Base-by-base conservation (phyloP, 2,329 filamentous ascomycete genomes). In the Fusarium sp. region DNA sequence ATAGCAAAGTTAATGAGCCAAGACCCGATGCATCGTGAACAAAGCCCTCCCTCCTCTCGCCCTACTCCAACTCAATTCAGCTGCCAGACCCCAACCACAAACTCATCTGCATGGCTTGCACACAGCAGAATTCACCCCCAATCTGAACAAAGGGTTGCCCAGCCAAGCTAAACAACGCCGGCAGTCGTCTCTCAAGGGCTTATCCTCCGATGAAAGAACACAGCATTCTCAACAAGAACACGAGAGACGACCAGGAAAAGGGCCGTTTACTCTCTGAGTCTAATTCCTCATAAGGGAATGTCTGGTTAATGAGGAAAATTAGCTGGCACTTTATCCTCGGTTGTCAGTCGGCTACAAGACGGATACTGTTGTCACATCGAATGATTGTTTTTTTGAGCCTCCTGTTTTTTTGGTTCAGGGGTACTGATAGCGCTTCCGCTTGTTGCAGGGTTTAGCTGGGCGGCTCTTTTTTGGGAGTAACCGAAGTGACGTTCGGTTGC, bases 241-340 rank as follows among this genome's bases (percentile, higher is more conserved):
- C 18, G 53, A 73, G 41, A 61, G 20, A 24, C 44, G 41, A 24
- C 26, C 16, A 39, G 18, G 41, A 54, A 57, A 70, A 66, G 53
- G 64, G 44, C 61, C 63, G 68, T 41, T 71, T 64, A 31, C 45
- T 15, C 24, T 56, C 18, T 16, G 31, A 57, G 42, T 28, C 41
- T n/a, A 38, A 62, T 38, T 48, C 35, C 44, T 50, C 31, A 8
- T 41, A 35, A 47, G 62, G 56, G 36, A 41, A 47, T 22, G 60
- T 26, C 41, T 63, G 51, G 33, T 60, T 70, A 72, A 72, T 70
- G 41, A 72, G 42, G 36, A 66, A 70, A 70, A n/a, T 30, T 38
- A 68, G 50, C 44, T 47, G 7, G 55, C n/a, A 24, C 39, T 61
- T 74, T 77, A 77, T 73, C 75, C 75, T 77, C 75, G 75, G 75